A percentile compares a stretch with the other conserved stretches of the same genome.
phyloP scores from a whole-genome alignment of 208 protist genomes.

The Trypanosoma avium region DNA sequence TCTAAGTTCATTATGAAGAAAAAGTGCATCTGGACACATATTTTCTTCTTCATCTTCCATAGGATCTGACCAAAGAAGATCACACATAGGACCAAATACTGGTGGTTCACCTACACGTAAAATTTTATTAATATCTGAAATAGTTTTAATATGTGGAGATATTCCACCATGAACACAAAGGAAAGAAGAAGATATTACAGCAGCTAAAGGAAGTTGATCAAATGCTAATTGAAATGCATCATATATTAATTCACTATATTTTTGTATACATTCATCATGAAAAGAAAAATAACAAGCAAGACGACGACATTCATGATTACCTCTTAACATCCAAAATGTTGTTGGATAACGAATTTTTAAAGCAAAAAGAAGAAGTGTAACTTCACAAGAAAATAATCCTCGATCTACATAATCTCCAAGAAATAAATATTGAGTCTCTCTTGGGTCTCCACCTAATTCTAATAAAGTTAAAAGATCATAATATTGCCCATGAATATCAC shows the following conservation, averaged over 20 bases:
- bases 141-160: conserved; percentile 32
- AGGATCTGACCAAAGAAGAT: conserved; percentile 90
- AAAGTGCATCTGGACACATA: conserved; percentile 31
- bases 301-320: conserved; percentile 92
- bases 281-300: conserved; percentile 90
- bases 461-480: conserved; percentile 87
- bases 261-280: conserved; percentile 79
- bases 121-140: conserved; percentile 70
- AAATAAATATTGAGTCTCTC: conserved; percentile 96
- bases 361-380: conserved; percentile 68
- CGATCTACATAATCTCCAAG: conserved; percentile 96
- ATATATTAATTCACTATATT: conserved; percentile 67
- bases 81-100: conserved; percentile 62
- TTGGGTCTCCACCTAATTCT: conserved; percentile 44
- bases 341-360: conserved; percentile 75
- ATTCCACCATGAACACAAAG: conserved; percentile 84
- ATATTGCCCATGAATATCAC: conserved; percentile 94
- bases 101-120: conserved; percentile 78
- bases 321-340: conserved; percentile 78
- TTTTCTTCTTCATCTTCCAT: conserved; percentile 77
- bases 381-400: conserved; percentile 52
- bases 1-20: conserved; percentile 40
- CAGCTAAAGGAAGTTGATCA: conserved; percentile 63
- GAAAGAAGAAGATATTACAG: conserved; percentile 53
- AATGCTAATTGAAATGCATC: conserved; percentile 56